Conservation (phyloP, 2,329 filamentous ascomycete genomes). For the Diaporthe citrichinensis region DNA sequence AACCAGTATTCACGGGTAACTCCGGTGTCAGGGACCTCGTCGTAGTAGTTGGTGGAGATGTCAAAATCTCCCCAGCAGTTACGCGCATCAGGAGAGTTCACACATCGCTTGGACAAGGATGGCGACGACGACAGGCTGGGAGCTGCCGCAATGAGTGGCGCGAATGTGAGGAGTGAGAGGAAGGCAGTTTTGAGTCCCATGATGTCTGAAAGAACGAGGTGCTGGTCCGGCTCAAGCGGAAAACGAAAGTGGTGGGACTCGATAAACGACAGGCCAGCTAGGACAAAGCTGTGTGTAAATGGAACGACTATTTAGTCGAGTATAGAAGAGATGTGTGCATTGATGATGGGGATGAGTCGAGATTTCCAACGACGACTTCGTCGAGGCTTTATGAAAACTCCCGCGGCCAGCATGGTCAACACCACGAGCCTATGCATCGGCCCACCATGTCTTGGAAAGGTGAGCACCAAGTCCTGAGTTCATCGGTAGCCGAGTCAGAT, state of each 20-base stretch:
- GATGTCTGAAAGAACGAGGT: background rate
- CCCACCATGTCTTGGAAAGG: conserved; percentile 1
- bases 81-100: conserved; percentile 48
- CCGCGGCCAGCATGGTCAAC: background rate
- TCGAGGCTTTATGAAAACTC: conserved; percentile 20
- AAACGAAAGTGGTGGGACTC: conserved; percentile 1
- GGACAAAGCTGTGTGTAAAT: background rate
- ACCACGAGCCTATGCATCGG: conserved; percentile 2
- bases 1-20: conserved; percentile 57
- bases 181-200: conserved; percentile 34
- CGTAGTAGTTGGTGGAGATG: conserved; percentile 55
- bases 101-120: conserved; percentile 33
- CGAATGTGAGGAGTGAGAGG: conserved; percentile 25
- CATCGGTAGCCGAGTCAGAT: conserved; percentile 27
- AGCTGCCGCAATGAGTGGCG: conserved; percentile 27
- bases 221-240: background rate
- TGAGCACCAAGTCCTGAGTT: background rate
- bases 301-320: conserved; percentile 1
- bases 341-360: conserved; percentile 10
- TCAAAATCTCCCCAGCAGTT: conserved; percentile 57
- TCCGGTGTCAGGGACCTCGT: conserved; percentile 54
- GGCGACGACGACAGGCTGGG: conserved; percentile 22
- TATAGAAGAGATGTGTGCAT: background rate
- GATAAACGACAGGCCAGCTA: conserved; percentile 8
- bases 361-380: background rate